Conservation (phyloP, 129 eudicot species). For the Tagetes patula region DNA sequence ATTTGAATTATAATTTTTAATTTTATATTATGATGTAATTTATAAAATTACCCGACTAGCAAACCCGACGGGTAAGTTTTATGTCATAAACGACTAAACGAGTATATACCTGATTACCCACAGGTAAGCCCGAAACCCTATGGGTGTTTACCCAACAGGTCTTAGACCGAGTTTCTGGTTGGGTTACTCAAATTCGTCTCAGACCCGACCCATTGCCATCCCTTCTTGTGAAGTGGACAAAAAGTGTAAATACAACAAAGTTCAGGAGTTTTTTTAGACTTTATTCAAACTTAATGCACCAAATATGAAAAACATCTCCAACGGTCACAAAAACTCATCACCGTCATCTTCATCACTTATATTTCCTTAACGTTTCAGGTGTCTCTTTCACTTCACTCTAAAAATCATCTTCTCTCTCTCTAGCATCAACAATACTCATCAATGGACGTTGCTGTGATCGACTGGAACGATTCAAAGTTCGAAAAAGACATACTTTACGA, state of each 20-base stretch:
- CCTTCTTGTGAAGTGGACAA: not conserved
- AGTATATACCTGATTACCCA: too few species aligned
- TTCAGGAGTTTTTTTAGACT: not conserved
- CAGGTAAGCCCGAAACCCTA: too few species aligned
- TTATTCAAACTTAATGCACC: not conserved
- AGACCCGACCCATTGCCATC: too few species aligned
- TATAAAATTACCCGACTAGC: too few species aligned
- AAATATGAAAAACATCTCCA: constrained; percentile 24
- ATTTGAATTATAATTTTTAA: too few species aligned
- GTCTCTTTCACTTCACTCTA: constrained; percentile 19
- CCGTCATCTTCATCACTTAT: constrained; percentile 4
- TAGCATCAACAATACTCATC: not conserved
- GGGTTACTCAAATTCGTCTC: too few species aligned
- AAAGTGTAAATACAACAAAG: not conserved
- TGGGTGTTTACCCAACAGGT: too few species aligned
- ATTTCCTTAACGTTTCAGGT: constrained; percentile 22
- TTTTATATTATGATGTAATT: too few species aligned
- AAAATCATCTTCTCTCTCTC: not conserved
- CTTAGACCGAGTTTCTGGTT: too few species aligned
- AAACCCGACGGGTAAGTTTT: too few species aligned
- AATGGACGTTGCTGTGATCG: constrained; percentile 76
- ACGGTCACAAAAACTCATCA: constrained; percentile 40
- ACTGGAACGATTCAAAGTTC: constrained; percentile 76
- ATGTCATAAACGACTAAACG: too few species aligned
- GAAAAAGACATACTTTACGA: constrained; percentile 60